These are phyloP conservation scores for Blepharisma japonicum DNA, from an alignment of 73 alveolate species.

Conservation along the genomic window DNA sequence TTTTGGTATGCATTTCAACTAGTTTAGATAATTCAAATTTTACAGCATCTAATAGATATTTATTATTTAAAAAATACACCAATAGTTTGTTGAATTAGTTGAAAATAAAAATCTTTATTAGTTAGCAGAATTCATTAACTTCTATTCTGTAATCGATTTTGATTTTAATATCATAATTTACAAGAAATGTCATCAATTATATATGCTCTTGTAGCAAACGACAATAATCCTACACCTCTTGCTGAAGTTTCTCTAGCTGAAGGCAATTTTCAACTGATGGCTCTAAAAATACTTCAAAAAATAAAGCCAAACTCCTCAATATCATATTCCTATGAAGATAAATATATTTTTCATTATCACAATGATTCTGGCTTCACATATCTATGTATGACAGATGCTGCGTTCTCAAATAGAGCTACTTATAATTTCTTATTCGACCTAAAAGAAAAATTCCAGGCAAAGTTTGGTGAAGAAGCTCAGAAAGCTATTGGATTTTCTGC, in stretches of 20 bases:
- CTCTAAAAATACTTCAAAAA: conserved; percentile 10
- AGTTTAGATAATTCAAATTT: too few relatives aligned
- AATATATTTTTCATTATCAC: conserved; percentile 39
- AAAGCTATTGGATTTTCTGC: conserved; percentile 21
- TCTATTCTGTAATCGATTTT: too few relatives aligned
- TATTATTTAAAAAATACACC: too few relatives aligned
- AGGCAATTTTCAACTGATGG: conserved; percentile 33
- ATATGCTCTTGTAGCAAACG: conserved; percentile 11
- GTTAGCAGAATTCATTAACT: too few relatives aligned
- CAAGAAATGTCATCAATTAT: conserved; percentile 19
- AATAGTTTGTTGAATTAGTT: too few relatives aligned
- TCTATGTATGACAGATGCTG: conserved; percentile 51
- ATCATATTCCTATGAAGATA: conserved; percentile 30
- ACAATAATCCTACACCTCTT: conserved; percentile 11
- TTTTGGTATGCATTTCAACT: too few relatives aligned
- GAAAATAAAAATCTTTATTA: too few relatives aligned
- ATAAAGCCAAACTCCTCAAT: conserved; percentile 12
- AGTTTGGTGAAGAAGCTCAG: conserved; percentile 25
- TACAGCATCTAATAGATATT: too few relatives aligned
- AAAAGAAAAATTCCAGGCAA: conserved; percentile 22
- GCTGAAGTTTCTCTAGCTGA: conserved; percentile 21
- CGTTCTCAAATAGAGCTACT: conserved; percentile 43
- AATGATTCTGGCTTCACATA: conserved; percentile 56
- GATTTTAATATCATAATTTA: too few relatives aligned
- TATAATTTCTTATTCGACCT: conserved; percentile 48